Conservation (phyloP, 306 rosid species). For the Quercus agrifolia region DNA sequence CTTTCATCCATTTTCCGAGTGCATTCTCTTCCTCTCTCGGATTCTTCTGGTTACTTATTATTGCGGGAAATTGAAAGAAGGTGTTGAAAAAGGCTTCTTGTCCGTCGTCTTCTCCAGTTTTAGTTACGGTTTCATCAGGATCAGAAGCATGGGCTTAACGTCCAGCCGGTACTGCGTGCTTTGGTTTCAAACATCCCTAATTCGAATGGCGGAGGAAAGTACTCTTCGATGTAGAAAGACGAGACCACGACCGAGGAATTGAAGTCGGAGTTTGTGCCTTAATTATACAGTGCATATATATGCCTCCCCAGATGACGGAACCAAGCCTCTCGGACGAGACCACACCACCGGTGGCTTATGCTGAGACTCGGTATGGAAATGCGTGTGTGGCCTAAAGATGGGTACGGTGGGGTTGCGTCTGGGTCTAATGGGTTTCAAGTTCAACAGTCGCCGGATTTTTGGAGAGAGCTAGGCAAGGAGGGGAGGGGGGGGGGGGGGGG, state of each 20-base stretch:
- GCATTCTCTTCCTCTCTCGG: not conserved
- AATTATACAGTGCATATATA: conserved; percentile 77
- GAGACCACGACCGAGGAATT: conserved; percentile 31
- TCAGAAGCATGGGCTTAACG: conserved; percentile 65
- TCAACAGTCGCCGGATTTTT: conserved; percentile 53
- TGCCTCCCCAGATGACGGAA: conserved; percentile 71
- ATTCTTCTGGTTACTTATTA: not conserved
- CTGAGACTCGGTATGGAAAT: conserved; percentile 87
- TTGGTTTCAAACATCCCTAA: conserved; percentile 61
- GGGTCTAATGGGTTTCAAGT: conserved; percentile 56
- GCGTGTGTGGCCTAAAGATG: conserved; percentile 88
- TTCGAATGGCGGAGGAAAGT: conserved; percentile 38
- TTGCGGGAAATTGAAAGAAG: not conserved
- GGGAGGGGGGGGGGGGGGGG: conserved; percentile 28
- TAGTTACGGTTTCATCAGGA: conserved; percentile 68
- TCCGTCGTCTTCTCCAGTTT: conserved; percentile 74
- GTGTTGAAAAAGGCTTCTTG: conserved; percentile 57
- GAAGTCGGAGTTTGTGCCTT: conserved; percentile 38
- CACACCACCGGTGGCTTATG: conserved; percentile 71
- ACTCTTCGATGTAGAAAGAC: conserved; percentile 33
- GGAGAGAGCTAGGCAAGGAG: conserved; percentile 55
- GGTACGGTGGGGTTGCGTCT: conserved; percentile 39
- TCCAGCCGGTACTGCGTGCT: conserved; percentile 61
- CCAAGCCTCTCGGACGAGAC: conserved; percentile 55
- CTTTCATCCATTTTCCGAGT: not conserved